Conservation (phyloP, 169 alveolate genomes). For the Cyclospora cayetanensis region DNA sequence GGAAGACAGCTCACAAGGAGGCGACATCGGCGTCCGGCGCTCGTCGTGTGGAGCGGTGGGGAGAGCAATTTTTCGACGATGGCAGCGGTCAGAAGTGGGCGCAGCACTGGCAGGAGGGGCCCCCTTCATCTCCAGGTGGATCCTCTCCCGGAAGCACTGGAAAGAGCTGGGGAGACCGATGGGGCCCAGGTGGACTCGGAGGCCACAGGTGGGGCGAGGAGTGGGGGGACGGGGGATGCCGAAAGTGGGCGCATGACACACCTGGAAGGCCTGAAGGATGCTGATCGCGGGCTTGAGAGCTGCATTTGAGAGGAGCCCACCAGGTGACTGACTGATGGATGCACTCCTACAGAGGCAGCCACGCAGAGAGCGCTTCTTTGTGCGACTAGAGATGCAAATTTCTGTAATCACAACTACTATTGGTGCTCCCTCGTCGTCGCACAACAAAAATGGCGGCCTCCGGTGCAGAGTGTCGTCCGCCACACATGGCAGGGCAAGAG, state of each 20-base stretch:
- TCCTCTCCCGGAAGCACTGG: slow-evolving; percentile 19
- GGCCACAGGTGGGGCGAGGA: slow-evolving; percentile 72
- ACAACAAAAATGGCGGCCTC: too few relatives aligned
- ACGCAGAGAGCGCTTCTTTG: too few relatives aligned
- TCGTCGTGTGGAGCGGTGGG: slow-evolving; percentile 66
- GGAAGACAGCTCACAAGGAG: slow-evolving; percentile 45
- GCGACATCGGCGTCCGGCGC: slow-evolving; percentile 22
- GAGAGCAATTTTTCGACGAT: slow-evolving; percentile 31
- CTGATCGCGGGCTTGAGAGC: neutral
- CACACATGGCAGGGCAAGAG: too few relatives aligned
- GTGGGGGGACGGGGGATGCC: slow-evolving; percentile 58
- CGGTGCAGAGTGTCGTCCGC: too few relatives aligned
- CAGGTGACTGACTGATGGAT: too few relatives aligned
- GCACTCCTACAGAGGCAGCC: too few relatives aligned
- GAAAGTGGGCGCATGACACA: slow-evolving; percentile 70
- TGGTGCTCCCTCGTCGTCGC: too few relatives aligned
- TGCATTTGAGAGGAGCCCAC: neutral
- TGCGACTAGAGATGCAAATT: too few relatives aligned
- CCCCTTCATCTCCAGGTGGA: neutral
- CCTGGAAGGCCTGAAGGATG: slow-evolving; percentile 70
- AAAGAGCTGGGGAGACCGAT: slow-evolving; percentile 70
- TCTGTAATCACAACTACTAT: too few relatives aligned
- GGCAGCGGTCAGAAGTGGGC: slow-evolving; percentile 64
- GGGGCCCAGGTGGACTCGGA: slow-evolving; percentile 69
- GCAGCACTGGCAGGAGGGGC: neutral